These are phyloP conservation scores for Venturia carpophila DNA, from an alignment of 2,329 filamentous ascomycete species.

Conservation along the genomic window DNA sequence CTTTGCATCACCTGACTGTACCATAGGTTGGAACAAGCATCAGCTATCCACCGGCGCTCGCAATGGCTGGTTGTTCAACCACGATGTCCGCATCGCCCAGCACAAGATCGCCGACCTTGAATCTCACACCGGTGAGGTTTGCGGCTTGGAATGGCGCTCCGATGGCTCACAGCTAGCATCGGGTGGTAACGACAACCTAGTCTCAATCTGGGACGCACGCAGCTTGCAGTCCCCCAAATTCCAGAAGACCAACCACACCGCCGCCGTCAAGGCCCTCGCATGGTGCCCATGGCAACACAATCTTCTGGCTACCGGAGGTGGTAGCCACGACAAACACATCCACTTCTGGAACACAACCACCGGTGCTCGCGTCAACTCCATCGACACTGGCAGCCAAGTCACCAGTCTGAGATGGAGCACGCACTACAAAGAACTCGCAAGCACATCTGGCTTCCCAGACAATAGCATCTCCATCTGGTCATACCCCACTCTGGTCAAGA, in stretches of 20 bases:
- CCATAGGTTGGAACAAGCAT: constrained; percentile 87
- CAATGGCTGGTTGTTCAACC: constrained; percentile 93
- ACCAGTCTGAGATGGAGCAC: constrained; percentile 95
- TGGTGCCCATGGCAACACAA: constrained; percentile 99
- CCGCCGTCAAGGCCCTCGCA: constrained; percentile 92
- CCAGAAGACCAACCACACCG: constrained; percentile 99
- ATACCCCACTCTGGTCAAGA: constrained; percentile 94
- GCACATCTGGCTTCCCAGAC: constrained; percentile 96
- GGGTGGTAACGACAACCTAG: constrained; percentile 96
- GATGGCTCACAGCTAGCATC: constrained; percentile 96
- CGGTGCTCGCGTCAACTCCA: constrained; percentile 95
- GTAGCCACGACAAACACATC: constrained; percentile 94
- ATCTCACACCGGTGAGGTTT: constrained; percentile 95
- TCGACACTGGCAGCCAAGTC: constrained; percentile 95
- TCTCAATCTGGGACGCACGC: constrained; percentile 97
- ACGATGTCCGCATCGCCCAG: constrained; percentile 93
- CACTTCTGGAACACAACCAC: constrained; percentile 99
- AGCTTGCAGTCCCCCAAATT: constrained; percentile 92
- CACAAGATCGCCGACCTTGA: constrained; percentile 98
- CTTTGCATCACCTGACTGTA: neutral
- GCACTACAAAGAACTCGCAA: constrained; percentile 95
- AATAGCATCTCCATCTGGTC: constrained; percentile 99
- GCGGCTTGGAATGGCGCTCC: constrained; percentile 93
- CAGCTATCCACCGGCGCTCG: constrained; percentile 89
- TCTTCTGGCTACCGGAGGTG: constrained; percentile 90